Evolutionary conservation across 1,139 yeast genomes (phyloP), one percentile per base, ranked within the genome.

Genomic region (Debaryomyces nepalensis): DNA sequence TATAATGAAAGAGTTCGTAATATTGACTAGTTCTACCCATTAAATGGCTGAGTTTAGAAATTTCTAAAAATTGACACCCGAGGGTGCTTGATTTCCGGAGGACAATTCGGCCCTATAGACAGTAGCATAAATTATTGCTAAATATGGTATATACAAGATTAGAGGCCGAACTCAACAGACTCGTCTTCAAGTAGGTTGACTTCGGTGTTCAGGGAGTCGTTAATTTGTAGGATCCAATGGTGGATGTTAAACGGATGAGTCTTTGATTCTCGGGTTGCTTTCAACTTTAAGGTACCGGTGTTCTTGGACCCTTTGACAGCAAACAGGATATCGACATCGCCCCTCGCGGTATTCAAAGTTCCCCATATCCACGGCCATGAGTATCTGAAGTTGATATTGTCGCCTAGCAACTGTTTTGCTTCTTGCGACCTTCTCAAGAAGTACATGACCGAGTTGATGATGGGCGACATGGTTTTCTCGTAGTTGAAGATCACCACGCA

Each of bases 291-390:
- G 43, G 64, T 70, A n/a, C 84, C 85, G 3, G 66, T 57, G 4
- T 64, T 67, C 47, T 72, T 70, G 40, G 71, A 73, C 9, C 98
- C 99, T 53, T 77, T 75, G 33, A 89, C 87, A 31, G 74, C 67
- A 54, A 89, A 89, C 24, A 65, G 63, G 51, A 93, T 81, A 59
- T 91, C 86, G 36, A 93, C 86, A 16, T 77, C 71, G 12, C 97
- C 97, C 44, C 81, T 77, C 47, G 88, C 88, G 26, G 95, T 88
- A 54, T 91, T 89, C 52, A 93, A 71, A 36, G 82, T 79, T 5
- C 99, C 99, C 43, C 77, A 69, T 45, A 93, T 84, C 97, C 97
- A 93, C 3, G 99, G 98, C 70, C 86, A 79, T 35, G 86, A 63
- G 39, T 77, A 72, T 26, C 76, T 74, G 59, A 85, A 89, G 32